Evolutionary conservation across 331 rosid species (phyloP).

Genomic region (Erythrophleum ivorense): DNA sequence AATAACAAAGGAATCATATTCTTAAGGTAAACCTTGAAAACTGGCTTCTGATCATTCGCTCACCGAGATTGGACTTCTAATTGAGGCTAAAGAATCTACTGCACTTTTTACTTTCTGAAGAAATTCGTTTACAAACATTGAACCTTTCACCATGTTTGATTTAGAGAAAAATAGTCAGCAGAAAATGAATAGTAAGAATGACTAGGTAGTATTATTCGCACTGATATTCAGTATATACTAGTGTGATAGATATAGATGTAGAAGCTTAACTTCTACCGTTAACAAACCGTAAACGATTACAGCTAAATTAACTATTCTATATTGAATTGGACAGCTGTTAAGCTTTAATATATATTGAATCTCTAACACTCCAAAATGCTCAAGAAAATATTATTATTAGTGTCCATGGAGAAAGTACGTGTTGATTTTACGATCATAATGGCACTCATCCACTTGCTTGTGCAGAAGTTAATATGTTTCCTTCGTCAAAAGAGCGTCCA

Average conservation of each 20-base stretch:
- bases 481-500: neutral
- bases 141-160: neutral
- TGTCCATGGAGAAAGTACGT: neutral
- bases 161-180: neutral
- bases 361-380: neutral
- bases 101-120: neutral
- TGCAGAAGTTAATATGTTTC: neutral
- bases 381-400: neutral
- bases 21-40: neutral
- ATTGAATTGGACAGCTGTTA: neutral
- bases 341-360: neutral
- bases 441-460: neutral
- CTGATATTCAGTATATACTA: neutral
- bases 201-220: neutral
- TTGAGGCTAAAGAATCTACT: neutral
- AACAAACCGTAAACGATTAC: neutral
- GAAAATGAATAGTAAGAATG: neutral
- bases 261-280: neutral
- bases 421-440: neutral
- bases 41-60: too few species aligned
- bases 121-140: neutral
- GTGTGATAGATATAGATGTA: neutral
- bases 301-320: neutral
- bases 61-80: neutral
- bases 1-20: neutral